Conservation (phyloP, 228 moss, liverwort and hornwort genomes). For the Sphagnum fallax region DNA sequence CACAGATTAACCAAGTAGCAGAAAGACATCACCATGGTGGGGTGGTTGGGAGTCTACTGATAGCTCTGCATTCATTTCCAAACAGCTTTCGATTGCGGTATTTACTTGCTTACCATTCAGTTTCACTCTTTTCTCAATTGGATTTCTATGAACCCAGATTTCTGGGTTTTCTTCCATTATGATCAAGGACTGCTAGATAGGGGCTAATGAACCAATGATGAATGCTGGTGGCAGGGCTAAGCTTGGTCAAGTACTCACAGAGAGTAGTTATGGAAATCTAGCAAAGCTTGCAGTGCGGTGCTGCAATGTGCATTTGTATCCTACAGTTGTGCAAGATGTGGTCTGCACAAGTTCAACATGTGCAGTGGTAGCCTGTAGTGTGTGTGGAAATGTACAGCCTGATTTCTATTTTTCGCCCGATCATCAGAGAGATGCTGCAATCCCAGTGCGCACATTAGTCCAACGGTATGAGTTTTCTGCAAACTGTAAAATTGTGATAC, state of each 20-base stretch:
- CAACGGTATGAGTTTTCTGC: slow-evolving; percentile 26
- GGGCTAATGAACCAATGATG: neutral
- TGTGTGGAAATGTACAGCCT: slow-evolving; percentile 6
- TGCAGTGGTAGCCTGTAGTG: slow-evolving; percentile 48
- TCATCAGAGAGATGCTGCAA: slow-evolving; percentile 17
- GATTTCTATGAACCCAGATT: no score
- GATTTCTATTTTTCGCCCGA: slow-evolving; percentile 3
- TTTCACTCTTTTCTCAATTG: neutral
- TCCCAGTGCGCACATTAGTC: slow-evolving; percentile 24
- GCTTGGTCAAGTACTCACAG: slow-evolving; percentile 72
- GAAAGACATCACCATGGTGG: slow-evolving; percentile 13
- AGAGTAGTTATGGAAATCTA: slow-evolving; percentile 50
- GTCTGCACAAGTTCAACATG: slow-evolving; percentile 49
- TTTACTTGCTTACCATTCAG: neutral
- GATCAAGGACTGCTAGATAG: no score
- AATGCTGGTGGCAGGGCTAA: slow-evolving; percentile 42
- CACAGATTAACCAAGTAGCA: slow-evolving; percentile 35
- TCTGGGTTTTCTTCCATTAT: no score
- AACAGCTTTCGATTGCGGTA: slow-evolving; percentile 49
- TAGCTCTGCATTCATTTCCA: slow-evolving; percentile 53
- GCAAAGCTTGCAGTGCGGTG: slow-evolving; percentile 57
- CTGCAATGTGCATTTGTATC: slow-evolving; percentile 51
- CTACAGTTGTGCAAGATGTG: slow-evolving; percentile 29
- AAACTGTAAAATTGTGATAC: neutral
- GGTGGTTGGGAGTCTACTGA: slow-evolving; percentile 35